phyloP scores from a whole-genome alignment of 2,329 filamentous ascomycete genomes.

The Ophiostoma perfectum region DNA sequence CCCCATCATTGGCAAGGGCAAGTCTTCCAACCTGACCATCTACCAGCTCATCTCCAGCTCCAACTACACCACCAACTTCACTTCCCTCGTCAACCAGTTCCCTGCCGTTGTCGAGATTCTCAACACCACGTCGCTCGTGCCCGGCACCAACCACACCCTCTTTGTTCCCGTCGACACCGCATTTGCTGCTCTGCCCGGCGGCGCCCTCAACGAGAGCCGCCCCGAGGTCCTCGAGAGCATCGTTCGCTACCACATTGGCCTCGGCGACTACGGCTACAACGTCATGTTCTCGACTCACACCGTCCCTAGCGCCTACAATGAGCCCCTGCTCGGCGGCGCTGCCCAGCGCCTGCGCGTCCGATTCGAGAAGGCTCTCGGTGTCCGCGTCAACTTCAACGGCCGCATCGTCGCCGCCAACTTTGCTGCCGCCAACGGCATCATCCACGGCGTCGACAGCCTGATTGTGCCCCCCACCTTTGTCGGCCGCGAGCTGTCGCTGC shows the following conservation, averaged over 20 bases:
- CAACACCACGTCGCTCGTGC: conserved; percentile 58
- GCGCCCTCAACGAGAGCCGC: conserved; percentile 53
- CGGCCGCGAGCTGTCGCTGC: conserved; percentile 50
- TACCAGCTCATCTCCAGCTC: conserved; percentile 72
- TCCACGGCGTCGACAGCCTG: conserved; percentile 70
- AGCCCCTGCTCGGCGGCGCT: conserved; percentile 54
- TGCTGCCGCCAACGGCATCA: conserved; percentile 70
- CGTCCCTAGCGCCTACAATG: conserved; percentile 61
- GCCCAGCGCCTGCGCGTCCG: conserved; percentile 69
- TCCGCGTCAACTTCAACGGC: conserved; percentile 72
- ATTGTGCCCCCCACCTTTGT: conserved; percentile 69
- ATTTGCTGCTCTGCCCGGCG: conserved; percentile 53
- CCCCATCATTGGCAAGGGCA: conserved; percentile 15
- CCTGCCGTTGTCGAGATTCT: conserved; percentile 65
- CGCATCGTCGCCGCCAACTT: conserved; percentile 66
- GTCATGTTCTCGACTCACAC: conserved; percentile 67
- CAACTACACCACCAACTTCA: conserved; percentile 72
- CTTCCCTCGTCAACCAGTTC: conserved; percentile 67
- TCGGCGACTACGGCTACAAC: conserved; percentile 60
- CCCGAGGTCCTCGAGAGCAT: conserved; percentile 65
- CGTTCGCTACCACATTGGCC: conserved; percentile 68
- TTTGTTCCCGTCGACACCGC: conserved; percentile 75
- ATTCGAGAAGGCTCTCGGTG: conserved; percentile 51
- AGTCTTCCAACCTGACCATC: conserved; percentile 62
- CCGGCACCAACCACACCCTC: conserved; percentile 61